A percentile compares a stretch with the other conserved stretches of the same genome.
Evolutionary conservation across 192 early-diverging fungal genomes (phyloP).

Genomic region (Funneliformis mosseae): DNA sequence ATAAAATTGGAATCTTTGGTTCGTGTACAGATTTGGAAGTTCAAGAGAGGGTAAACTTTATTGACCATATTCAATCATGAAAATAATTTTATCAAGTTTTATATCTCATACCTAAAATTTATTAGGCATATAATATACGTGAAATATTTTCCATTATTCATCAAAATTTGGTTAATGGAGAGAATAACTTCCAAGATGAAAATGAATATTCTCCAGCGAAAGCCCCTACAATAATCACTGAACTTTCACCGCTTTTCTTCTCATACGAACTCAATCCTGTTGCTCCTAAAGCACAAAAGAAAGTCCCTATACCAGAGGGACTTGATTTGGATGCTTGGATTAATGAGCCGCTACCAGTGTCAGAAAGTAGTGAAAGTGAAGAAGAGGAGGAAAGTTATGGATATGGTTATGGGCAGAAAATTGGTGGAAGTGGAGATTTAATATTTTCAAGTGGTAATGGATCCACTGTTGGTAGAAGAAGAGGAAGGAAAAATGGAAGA

Average conservation of each 20-base stretch:
- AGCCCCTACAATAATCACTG: constrained; percentile 53
- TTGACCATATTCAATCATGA: not conserved
- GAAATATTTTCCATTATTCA: constrained; percentile 55
- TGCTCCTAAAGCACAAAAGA: constrained; percentile 83
- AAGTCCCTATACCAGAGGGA: constrained; percentile 85
- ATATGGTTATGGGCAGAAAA: constrained; percentile 36
- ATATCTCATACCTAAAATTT: not conserved
- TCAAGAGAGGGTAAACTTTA: constrained; percentile 66
- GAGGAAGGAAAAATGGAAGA: constrained; percentile 28
- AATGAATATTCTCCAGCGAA: constrained; percentile 33
- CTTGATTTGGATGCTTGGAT: constrained; percentile 86
- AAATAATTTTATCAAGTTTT: constrained; percentile 22
- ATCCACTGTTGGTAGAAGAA: constrained; percentile 35
- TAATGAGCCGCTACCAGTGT: constrained; percentile 68
- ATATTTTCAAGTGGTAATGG: constrained; percentile 40
- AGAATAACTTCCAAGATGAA: constrained; percentile 31
- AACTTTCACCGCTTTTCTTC: constrained; percentile 70
- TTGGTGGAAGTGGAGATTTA: constrained; percentile 35
- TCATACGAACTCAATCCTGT: constrained; percentile 89
- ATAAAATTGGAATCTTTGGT: constrained; percentile 52
- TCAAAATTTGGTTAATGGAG: constrained; percentile 41
- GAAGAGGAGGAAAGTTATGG: constrained; percentile 39
- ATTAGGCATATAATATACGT: constrained; percentile 51
- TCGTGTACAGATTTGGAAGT: constrained; percentile 72
- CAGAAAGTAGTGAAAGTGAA: constrained; percentile 53